Evolutionary conservation across 305 asterid genomes (phyloP), one percentile per base, ranked within the genome.

Genomic region (Euphrasia arctica): DNA sequence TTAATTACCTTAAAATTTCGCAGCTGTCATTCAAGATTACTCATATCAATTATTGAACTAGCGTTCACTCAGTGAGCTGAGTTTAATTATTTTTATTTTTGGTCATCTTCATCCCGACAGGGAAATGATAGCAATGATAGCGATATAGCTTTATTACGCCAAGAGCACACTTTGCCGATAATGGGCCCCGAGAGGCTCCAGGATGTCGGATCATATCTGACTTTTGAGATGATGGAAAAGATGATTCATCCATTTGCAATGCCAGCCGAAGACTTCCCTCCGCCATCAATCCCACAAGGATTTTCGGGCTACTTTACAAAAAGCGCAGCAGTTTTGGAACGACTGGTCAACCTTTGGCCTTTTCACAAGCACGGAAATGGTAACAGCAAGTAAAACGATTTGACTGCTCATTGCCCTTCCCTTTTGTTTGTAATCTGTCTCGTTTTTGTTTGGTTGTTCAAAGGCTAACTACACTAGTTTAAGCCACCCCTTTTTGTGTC

Each of bases 151-250:
- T 77, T 95, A 11, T 76, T 83, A 82, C 97, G 79, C 57, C 97
- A 86, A 55, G 99, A 93, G 83, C 99, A 93, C 83, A 90, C 96
- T 0, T 65, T 93, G 75, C 95, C 97, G n/a, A 90, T 93, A 71
- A 90, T 84, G 85, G 99, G 97, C 8, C 99, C 99, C 0, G 97
- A 93, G 77, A 81, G 99, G 78, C 84, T 93, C 72, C 99, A 90
- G 73, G 99, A 93, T 72, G 74, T 83, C 1, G 95, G 91, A 39
- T 86, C 97, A 31, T 88, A 78, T 72, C 71, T 90, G 72, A 90
- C 96, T 1, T 65, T 88, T 54, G 95, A 80, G 76, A 88, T 65
- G 86, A 80, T 90, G 96, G 99, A 93, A 80, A 86, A 78, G 70
- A 84, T 93, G 96, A 71, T 88, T 18, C 92, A 83, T 25, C 84